Base-by-base conservation (phyloP, 257 asterid genomes). In the Solanum chmielewskii region DNA sequence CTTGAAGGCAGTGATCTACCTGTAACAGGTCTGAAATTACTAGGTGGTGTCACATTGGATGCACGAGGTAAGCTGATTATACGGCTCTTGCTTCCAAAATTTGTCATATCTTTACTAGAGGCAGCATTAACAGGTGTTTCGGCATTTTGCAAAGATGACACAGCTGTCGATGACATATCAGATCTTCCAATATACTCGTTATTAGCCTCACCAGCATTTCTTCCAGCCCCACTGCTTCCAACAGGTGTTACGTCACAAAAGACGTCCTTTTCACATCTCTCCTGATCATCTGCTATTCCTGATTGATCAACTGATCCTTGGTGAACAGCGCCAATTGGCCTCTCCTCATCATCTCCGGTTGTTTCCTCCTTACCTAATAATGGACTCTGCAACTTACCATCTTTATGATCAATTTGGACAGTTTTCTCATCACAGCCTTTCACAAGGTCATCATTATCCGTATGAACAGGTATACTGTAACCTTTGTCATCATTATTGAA, bases 41-140 rank as follows among this genome's bases (percentile, higher is more conserved):
- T 80, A 52, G 96, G 92, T 85, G 93, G 78, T 37, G 92, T 83
- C 68, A 60, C 87, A 64, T 49, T 86, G 73, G 96, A 90, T 76
- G 94, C 92, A 84, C 98, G 95, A 47, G 98, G 92, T 86, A 95
- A 94, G 87, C 86, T 92, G 87, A 97, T 97, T 83, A 97, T 94
- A 83, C 99, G 97, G 90, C 98, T 94, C 89, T 92, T 93, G 73
- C 87, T 93, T 85, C 92, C 92, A 35, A 85, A 87, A 86, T 73
- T 90, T 47, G 59, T 87, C 76, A 93, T 89, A 71, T 93, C 96
- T 88, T 91, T 91, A 39, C 88, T 90, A 86, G 90, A 89, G 89
- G 90, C 87, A 25, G 83, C 92, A 88, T 89, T 86, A 35, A 86
- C 56, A 88, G 94, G 80, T 84, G 92, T 89, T 86, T 94, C 97